Evolutionary conservation across 2,329 filamentous ascomycete species (phyloP).

Genomic region (Monosporascus sp.): DNA sequence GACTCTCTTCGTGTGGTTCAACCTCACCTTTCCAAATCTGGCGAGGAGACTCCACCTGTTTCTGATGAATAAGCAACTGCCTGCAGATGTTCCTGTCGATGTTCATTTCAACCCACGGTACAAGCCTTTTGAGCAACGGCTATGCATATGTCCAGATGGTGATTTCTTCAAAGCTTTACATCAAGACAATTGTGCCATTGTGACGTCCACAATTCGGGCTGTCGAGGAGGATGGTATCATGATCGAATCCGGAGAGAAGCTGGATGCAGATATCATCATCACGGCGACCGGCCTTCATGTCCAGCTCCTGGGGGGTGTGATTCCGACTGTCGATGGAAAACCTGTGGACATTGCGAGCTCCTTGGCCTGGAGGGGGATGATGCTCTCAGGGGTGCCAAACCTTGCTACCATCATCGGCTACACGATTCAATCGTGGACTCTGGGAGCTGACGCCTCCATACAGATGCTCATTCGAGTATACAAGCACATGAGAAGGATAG

Average conservation of each 20-base stretch:
- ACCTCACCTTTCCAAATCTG: conserved; percentile 40
- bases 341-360: conserved; percentile 33
- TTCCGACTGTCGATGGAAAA: conserved; percentile 43
- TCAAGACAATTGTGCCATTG: conserved; percentile 34
- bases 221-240: conserved; percentile 37
- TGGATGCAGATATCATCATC: conserved; percentile 53
- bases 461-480: neutral
- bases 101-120: conserved; percentile 50
- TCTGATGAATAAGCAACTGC: conserved; percentile 40
- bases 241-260: conserved; percentile 33
- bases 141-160: conserved; percentile 50
- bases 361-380: conserved; percentile 44
- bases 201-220: conserved; percentile 39
- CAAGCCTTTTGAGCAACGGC: conserved; percentile 59
- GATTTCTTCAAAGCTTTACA: conserved; percentile 39
- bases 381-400: neutral
- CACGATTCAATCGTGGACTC: neutral
- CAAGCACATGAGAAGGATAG: neutral
- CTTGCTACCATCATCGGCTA: neutral
- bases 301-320: conserved; percentile 46
- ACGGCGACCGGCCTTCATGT: conserved; percentile 57
- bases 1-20: conserved; percentile 36
- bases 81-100: conserved; percentile 38
- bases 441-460: neutral
- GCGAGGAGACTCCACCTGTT: conserved; percentile 38